A percentile compares a stretch with the other conserved stretches of the same genome.
Conservation (phyloP, 169 alveolate genomes). For the Ichthyophthirius multifiliis region DNA sequence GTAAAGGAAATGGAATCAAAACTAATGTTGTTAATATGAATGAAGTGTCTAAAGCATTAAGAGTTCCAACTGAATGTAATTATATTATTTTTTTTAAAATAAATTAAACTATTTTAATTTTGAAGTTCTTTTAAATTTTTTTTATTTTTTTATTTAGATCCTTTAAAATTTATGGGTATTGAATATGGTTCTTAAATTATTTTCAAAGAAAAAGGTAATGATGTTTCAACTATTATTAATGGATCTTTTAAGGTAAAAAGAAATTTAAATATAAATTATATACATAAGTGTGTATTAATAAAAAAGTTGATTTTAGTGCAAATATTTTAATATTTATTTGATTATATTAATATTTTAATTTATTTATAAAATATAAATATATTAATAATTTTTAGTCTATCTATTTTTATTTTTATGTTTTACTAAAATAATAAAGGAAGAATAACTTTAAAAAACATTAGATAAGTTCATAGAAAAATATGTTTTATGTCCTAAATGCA, state of each 20-base stretch:
- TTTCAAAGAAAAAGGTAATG: slow-evolving; percentile 88
- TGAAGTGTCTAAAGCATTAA: slow-evolving; percentile 95
- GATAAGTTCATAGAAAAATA: slow-evolving; percentile 98
- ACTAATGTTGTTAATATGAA: slow-evolving; percentile 96
- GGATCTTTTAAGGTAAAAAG: slow-evolving; percentile 37
- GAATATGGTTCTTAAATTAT: slow-evolving; percentile 94
- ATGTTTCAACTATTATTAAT: slow-evolving; percentile 35
- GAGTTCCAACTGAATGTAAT: slow-evolving; percentile 78
- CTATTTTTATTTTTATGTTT: too few relatives aligned
- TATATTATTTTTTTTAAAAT: neutral
- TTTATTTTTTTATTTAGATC: slow-evolving; percentile 89
- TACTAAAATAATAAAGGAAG: slow-evolving; percentile 67
- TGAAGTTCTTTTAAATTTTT: neutral
- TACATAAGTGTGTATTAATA: neutral
- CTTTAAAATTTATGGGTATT: slow-evolving; percentile 93
- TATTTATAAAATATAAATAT: too few relatives aligned
- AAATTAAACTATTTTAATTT: neutral
- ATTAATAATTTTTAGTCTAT: too few relatives aligned
- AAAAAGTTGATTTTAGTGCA: too few relatives aligned
- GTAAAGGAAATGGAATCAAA: slow-evolving; percentile 97
- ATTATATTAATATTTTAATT: too few relatives aligned
- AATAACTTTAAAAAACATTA: slow-evolving; percentile 88
- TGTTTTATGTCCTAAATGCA: slow-evolving; percentile 97
- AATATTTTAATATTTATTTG: too few relatives aligned
- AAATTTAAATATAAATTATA: neutral